Conservation (phyloP, 2,329 filamentous ascomycete species). For the Neonectria coccinea region DNA sequence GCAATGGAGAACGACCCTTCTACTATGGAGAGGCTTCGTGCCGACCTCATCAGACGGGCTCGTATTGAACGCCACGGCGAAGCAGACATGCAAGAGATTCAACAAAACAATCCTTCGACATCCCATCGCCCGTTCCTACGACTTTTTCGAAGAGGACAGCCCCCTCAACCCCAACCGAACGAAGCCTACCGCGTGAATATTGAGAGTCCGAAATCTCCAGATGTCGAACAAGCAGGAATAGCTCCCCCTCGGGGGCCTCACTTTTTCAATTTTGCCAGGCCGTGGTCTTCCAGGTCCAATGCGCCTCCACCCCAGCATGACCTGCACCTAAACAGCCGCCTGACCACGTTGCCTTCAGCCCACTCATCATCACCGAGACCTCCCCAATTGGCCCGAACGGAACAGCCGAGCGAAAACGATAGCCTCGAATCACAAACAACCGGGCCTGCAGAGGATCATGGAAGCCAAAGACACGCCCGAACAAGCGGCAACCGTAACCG, state of each 20-base stretch:
- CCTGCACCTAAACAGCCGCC: conserved; percentile 17
- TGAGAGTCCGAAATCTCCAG: conserved; percentile 62
- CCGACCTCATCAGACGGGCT: conserved; percentile 49
- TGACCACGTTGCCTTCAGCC: neutral
- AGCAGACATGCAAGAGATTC: conserved; percentile 16
- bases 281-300: conserved; percentile 21
- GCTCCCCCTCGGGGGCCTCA: conserved; percentile 1
- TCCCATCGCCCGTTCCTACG: conserved; percentile 32
- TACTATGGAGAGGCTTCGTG: conserved; percentile 50
- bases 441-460: neutral
- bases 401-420: neutral
- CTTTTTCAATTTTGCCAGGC: conserved; percentile 11
- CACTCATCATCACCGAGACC: conserved; percentile 7
- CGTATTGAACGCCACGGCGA: conserved; percentile 43
- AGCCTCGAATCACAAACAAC: conserved; percentile 12
- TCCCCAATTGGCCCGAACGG: conserved; percentile 1
- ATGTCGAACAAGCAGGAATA: conserved; percentile 5
- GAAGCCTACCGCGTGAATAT: conserved; percentile 41
- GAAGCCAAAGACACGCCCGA: neutral
- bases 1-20: conserved; percentile 40
- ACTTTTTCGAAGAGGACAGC: conserved; percentile 36
- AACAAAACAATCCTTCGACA: conserved; percentile 21
- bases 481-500: conserved; percentile 5
- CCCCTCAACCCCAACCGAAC: conserved; percentile 26
- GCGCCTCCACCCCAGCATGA: conserved; percentile 40